Evolutionary conservation across 306 rosid species (phyloP), one percentile per base, ranked within the genome.

Genomic region (Carpinus viminea): DNA sequence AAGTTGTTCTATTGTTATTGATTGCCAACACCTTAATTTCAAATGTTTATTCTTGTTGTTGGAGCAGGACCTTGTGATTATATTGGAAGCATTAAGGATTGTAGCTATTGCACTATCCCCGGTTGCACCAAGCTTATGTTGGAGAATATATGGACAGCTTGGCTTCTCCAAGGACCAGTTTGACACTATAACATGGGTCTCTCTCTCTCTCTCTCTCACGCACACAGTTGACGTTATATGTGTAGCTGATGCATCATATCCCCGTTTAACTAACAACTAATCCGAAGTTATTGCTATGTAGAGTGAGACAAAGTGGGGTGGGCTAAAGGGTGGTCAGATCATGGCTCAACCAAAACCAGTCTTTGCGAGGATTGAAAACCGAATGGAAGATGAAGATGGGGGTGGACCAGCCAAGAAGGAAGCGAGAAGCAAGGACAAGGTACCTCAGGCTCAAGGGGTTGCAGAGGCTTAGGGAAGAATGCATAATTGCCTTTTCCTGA

Each of bases 291-390:
- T 83, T 75, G 77, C 46, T 15, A 74, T 85, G 84, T 76, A 91
- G 98, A 79, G 81, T 12, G 98, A 91, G 84, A 92, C 96, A 72
- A 48, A 74, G 75, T 95, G 98, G 98, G 98, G 98, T 54, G 98
- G 93, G 62, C 90, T 95, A 34, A 90, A 84, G 82, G 88, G 89
- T 70, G 98, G 96, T 48, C 96, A 90, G 81, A 90, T 92, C 55
- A 89, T 91, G 98, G 93, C 91, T 76, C 86, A 87, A 76, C 97
- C 98, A 38, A 81, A 87, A 57, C 98, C 98, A 28, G 78, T 92
- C 46, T 92, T 95, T 84, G 93, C 89, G 6, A 86, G 91, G 90
- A 91, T 95, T 87, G 98, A 93, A 86, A 88, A 73, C 77, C 86
- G 46, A 83, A 78, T 82, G 38, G 97, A 87, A 57, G 78, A 26